These are phyloP conservation scores for Tulasnella sp. DNA, from an alignment of 768 basidiomycete species.

Conservation along the genomic window DNA sequence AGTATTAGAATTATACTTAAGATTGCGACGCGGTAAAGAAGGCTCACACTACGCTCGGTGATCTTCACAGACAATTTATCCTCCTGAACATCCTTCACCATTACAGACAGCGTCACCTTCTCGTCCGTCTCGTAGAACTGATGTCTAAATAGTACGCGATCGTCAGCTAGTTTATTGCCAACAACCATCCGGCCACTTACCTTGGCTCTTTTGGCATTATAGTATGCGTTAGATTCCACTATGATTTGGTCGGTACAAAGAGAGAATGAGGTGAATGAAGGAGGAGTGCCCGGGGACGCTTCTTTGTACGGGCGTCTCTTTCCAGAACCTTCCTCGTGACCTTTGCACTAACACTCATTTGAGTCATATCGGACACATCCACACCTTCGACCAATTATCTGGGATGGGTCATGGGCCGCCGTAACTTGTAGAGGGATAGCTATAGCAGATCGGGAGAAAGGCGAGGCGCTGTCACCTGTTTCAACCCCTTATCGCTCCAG, in stretches of 20 bases:
- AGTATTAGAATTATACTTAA: neutral
- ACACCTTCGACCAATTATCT: too few species aligned
- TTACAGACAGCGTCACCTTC: slow-evolving; percentile 56
- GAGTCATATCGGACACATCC: too few species aligned
- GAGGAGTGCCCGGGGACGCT: too few species aligned
- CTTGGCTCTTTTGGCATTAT: slow-evolving; percentile 14
- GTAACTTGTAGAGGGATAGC: too few species aligned
- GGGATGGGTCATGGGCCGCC: too few species aligned
- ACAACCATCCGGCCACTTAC: neutral
- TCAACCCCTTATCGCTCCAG: too few species aligned
- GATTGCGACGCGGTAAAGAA: neutral
- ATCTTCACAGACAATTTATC: slow-evolving; percentile 50
- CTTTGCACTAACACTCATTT: too few species aligned
- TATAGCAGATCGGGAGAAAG: too few species aligned
- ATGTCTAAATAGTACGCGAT: slow-evolving; percentile 37
- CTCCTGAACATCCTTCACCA: slow-evolving; percentile 66
- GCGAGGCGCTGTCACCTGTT: too few species aligned
- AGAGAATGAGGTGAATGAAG: too few species aligned
- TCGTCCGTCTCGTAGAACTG: slow-evolving; percentile 87
- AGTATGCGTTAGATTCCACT: neutral
- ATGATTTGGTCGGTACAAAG: neutral
- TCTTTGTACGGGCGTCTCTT: too few species aligned
- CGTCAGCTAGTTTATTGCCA: neutral
- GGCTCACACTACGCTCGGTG: slow-evolving; percentile 34
- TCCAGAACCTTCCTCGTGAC: too few species aligned